phyloP scores from a whole-genome alignment of 106 monocot genomes.

The Xerophyta viscosa region DNA sequence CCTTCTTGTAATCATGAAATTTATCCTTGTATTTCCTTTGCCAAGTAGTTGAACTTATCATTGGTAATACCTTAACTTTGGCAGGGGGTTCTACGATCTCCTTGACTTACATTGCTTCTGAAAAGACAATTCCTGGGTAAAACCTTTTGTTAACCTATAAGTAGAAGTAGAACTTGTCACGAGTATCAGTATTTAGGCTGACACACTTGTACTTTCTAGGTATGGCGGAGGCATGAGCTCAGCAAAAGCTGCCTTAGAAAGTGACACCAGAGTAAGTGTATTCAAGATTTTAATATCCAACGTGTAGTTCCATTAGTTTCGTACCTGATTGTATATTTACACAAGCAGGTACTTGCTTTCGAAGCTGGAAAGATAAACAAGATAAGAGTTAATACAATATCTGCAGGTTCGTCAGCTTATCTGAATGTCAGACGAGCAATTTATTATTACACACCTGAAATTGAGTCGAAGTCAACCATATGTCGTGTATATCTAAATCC shows the following conservation, averaged over 20 bases:
- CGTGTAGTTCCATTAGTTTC: too few relatives aligned
- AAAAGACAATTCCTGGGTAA: slow-evolving; percentile 83
- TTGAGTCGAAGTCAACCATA: too few relatives aligned
- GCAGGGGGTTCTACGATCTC: slow-evolving; percentile 54
- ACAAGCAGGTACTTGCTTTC: slow-evolving; percentile 60
- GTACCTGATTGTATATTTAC: background rate
- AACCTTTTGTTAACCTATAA: background rate
- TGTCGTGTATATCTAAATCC: too few relatives aligned
- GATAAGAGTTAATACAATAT: slow-evolving; percentile 93
- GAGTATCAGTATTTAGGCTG: background rate
- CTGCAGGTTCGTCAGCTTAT: slow-evolving; percentile 51
- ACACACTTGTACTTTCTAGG: slow-evolving; percentile 10
- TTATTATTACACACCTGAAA: too few relatives aligned
- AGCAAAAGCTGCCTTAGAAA: slow-evolving; percentile 93
- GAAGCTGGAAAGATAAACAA: slow-evolving; percentile 87
- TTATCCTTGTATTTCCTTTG: too few relatives aligned
- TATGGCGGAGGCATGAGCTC: slow-evolving; percentile 99
- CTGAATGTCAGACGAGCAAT: too few relatives aligned
- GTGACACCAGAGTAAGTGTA: slow-evolving; percentile 72
- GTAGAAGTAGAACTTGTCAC: too few relatives aligned
- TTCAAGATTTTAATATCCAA: too few relatives aligned
- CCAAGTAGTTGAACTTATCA: too few relatives aligned
- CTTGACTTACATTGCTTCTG: slow-evolving; percentile 91
- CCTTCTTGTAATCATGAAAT: too few relatives aligned
- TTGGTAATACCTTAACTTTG: too few relatives aligned